Evolutionary conservation across 2,329 filamentous ascomycete genomes (phyloP), one percentile per base, ranked within the genome.

Genomic region (Zarea fungicola): DNA sequence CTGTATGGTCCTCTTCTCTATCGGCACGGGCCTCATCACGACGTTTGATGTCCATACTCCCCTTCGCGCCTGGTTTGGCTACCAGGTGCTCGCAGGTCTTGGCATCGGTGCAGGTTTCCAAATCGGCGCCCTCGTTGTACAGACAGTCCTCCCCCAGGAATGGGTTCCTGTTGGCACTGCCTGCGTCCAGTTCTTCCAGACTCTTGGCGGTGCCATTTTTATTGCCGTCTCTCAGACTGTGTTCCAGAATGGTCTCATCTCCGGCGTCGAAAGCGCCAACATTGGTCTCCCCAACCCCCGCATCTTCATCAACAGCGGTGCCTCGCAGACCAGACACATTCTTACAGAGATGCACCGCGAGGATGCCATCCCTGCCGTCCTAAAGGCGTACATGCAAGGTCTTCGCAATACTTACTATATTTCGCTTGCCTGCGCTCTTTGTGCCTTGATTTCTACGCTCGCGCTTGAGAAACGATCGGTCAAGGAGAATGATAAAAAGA

Each of bases 221-320:
- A 59, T 70, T 35, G 65, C 79, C 6, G 78, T 85, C 9, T 78
- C 78, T 0, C 81, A 88, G 61, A 80, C 82, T 18, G 73, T 86
- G 39, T 87, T 88, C 67, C 76, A 80, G 54, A 85, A 86, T 58
- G 78, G 75, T 0, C 68, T 88, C 16, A 67, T 80, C 39, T 62
- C 71, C 4, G 70, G 76, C 29, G 68, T 89, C 4, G 54, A 60
- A n/a, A 50, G 58, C 2, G 60, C 70, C 51, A 66, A 71, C 13
- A 69, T 74, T 2, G 63, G 64, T n/a, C 59, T 81, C n/a, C 6
- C 28, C 13, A 65, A 76, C 31, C 65, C 74, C 0, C 57, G 60
- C 6, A 58, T 72, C 44, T 76, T 81, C 54, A 71, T 79, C 59
- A 70, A 76, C 58, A 73, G 69, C 42, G 78, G 78, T 47, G 77